Conservation (phyloP, 257 asterid genomes). For the Plantago major region DNA sequence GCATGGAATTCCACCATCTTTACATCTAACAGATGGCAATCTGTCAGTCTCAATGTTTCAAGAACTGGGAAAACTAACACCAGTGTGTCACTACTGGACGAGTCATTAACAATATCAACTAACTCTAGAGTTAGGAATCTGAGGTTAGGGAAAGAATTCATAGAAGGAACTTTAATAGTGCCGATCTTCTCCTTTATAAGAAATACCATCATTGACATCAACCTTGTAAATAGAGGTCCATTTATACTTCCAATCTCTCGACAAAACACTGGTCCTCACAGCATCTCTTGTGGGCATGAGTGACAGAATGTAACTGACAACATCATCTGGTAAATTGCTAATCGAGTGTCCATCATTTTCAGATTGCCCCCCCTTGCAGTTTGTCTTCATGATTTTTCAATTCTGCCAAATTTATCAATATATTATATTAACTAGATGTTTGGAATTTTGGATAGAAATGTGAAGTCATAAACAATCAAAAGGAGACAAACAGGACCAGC, state of each 20-base stretch:
- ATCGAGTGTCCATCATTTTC: neutral
- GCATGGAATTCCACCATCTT: neutral
- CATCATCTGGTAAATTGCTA: neutral
- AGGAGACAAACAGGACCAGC: too few relatives aligned
- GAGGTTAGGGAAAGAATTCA: neutral
- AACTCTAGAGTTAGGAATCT: neutral
- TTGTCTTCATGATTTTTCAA: too few relatives aligned
- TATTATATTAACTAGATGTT: too few relatives aligned
- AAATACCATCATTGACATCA: neutral
- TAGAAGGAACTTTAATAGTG: neutral
- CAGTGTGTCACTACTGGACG: neutral
- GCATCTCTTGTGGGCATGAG: too few relatives aligned
- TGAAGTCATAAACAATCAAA: too few relatives aligned
- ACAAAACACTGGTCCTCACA: too few relatives aligned
- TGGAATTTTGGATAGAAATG: too few relatives aligned
- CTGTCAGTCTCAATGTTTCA: neutral
- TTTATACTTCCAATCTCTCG: too few relatives aligned
- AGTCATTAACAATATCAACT: neutral
- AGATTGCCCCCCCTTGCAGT: too few relatives aligned
- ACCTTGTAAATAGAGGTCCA: neutral
- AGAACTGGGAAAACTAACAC: neutral
- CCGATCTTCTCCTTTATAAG: neutral
- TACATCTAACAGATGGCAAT: neutral
- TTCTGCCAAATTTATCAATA: too few relatives aligned
- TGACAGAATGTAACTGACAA: neutral